Evolutionary conservation across 1,139 yeast species (phyloP).

Genomic region (Pichia sp.): DNA sequence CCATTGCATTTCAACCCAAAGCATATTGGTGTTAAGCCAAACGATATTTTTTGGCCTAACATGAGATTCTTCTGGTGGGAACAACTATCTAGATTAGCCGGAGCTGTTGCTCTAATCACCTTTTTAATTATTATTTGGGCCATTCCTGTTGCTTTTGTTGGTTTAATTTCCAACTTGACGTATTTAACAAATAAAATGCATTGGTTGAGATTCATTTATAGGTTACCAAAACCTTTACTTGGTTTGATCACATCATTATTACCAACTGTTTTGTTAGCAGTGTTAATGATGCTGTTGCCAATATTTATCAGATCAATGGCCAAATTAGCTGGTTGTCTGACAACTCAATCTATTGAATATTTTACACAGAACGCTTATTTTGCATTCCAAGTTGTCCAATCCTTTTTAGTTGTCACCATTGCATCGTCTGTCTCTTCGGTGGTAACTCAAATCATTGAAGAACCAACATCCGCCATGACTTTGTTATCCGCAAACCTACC

Average conservation of each 20-base stretch:
- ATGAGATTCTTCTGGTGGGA: conserved; percentile 84
- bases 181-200: conserved; percentile 48
- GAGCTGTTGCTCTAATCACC: conserved; percentile 51
- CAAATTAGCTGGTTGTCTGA: conserved; percentile 59
- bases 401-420: conserved; percentile 76
- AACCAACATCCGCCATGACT: conserved; percentile 66
- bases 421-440: conserved; percentile 74
- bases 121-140: conserved; percentile 57
- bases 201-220: conserved; percentile 40
- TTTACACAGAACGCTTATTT: conserved; percentile 80
- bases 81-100: conserved; percentile 49
- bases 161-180: conserved; percentile 58
- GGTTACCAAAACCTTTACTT: conserved; percentile 44
- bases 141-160: conserved; percentile 64
- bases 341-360: conserved; percentile 63
- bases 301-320: conserved; percentile 72
- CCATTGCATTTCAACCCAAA: conserved; percentile 44
- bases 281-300: conserved; percentile 65
- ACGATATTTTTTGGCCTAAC: conserved; percentile 58
- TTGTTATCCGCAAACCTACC: conserved; percentile 70
- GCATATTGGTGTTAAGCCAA: conserved; percentile 53
- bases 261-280: conserved; percentile 52
- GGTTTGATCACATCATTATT: conserved; percentile 48
- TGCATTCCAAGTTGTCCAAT: conserved; percentile 68
- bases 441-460: conserved; percentile 53